Evolutionary conservation across 306 rosid species (phyloP).

Genomic region (Benincasa hispida): DNA sequence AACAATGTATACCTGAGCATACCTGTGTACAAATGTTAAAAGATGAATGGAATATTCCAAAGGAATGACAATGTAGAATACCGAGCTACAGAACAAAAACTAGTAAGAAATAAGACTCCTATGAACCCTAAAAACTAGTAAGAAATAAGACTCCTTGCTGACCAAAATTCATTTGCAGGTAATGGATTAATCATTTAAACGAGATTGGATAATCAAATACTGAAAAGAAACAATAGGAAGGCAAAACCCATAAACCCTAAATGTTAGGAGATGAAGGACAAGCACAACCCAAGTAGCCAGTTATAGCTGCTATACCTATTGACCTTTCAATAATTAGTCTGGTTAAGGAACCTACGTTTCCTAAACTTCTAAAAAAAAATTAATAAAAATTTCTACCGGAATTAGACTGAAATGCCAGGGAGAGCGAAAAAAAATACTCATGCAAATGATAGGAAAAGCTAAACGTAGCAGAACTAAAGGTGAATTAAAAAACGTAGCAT

Average conservation of each 20-base stretch:
- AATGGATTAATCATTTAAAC: not conserved
- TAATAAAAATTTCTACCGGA: not conserved
- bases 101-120: not conserved
- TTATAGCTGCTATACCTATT: not conserved
- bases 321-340: not conserved
- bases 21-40: not conserved
- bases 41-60: not conserved
- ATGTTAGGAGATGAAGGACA: not conserved
- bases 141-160: not conserved
- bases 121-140: not conserved
- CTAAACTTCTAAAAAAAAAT: not conserved
- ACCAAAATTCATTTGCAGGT: not conserved
- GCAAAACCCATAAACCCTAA: not conserved
- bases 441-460: conserved; percentile 16
- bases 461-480: conserved; percentile 3
- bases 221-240: not conserved
- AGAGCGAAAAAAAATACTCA: not conserved
- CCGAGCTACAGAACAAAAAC: not conserved
- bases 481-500: conserved; percentile 29
- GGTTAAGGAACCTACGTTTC: not conserved
- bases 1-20: not conserved
- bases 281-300: not conserved
- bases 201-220: not conserved
- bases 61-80: not conserved
- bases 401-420: conserved; percentile 4